Conservation (phyloP, 345 rosid genomes). For the Trapa bicornis region DNA sequence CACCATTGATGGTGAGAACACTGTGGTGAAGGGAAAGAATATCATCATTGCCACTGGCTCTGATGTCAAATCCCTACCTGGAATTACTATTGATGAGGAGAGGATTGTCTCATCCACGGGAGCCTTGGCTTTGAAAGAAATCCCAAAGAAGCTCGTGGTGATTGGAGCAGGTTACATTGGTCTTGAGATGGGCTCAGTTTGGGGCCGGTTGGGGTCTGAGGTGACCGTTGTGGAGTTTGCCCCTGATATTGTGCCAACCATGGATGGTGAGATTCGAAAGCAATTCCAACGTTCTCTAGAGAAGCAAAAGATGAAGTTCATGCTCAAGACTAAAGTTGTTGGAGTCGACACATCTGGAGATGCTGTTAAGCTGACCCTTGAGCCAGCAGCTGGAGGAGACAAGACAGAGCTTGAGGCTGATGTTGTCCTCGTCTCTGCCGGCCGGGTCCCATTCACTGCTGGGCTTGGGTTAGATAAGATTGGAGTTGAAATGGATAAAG, state of each 20-base stretch:
- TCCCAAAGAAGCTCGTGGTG: slow-evolving; percentile 92
- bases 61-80: slow-evolving; percentile 91
- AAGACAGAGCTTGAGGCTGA: slow-evolving; percentile 85
- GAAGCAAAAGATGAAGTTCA: slow-evolving; percentile 97
- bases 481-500: slow-evolving; percentile 86
- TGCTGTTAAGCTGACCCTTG: slow-evolving; percentile 71
- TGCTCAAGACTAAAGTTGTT: slow-evolving; percentile 95
- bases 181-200: slow-evolving; percentile 97
- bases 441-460: slow-evolving; percentile 77
- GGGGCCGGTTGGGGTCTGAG: slow-evolving; percentile 90
- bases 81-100: slow-evolving; percentile 86
- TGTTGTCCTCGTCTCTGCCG: slow-evolving; percentile 93
- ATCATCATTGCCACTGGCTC: slow-evolving; percentile 91
- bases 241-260: slow-evolving; percentile 75
- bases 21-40: slow-evolving; percentile 78
- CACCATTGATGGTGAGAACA: slow-evolving; percentile 59
- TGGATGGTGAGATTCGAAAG: slow-evolving; percentile 94
- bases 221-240: slow-evolving; percentile 99
- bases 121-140: slow-evolving; percentile 56
- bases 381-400: slow-evolving; percentile 81
- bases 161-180: slow-evolving; percentile 99
- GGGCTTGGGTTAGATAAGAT: slow-evolving; percentile 87
- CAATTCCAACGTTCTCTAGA: slow-evolving; percentile 88
- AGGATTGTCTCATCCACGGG: slow-evolving; percentile 95
- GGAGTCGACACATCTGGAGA: slow-evolving; percentile 69